Conservation (phyloP, 75 land plant genomes). For the Adiantum capillusveneris region DNA sequence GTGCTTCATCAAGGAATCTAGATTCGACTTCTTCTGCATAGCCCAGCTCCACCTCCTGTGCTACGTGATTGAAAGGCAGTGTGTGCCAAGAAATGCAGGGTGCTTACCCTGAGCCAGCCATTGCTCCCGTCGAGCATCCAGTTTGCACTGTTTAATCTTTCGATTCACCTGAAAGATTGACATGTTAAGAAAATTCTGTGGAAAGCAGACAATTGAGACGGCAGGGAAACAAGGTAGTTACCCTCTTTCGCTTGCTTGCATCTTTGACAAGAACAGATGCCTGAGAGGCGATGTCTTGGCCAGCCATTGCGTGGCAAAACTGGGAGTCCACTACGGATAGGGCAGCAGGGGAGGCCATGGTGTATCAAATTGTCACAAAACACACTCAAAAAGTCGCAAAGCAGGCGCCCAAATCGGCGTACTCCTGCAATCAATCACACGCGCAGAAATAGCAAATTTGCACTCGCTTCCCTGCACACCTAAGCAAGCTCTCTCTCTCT, state of each 20-base stretch:
- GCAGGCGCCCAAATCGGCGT: too few relatives aligned
- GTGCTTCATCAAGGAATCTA: too few relatives aligned
- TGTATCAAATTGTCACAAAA: too few relatives aligned
- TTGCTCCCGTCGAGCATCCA: conserved; percentile 89
- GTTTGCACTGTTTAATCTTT: conserved; percentile 91
- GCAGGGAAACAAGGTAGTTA: not conserved
- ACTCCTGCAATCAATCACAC: too few relatives aligned
- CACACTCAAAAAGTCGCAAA: too few relatives aligned
- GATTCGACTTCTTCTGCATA: too few relatives aligned
- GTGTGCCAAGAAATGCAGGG: too few relatives aligned
- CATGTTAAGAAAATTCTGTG: not conserved
- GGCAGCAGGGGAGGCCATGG: conserved; percentile 1
- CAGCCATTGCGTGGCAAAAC: not conserved
- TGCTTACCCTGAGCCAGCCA: conserved; percentile 83
- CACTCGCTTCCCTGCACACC: too few relatives aligned
- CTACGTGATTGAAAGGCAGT: too few relatives aligned
- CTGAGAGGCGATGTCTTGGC: not conserved
- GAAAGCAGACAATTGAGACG: not conserved
- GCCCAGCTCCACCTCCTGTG: too few relatives aligned
- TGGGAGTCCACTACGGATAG: not conserved
- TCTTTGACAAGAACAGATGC: not conserved
- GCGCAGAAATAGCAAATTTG: too few relatives aligned
- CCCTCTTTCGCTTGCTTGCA: conserved; percentile 2
- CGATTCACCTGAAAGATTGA: conserved; percentile 48
- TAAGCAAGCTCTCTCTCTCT: too few relatives aligned